Percentiles rank a stretch among this genome's conserved stretches.
Evolutionary conservation across 139 green algal genomes (phyloP).

Genomic region (Chlorella sp.): DNA sequence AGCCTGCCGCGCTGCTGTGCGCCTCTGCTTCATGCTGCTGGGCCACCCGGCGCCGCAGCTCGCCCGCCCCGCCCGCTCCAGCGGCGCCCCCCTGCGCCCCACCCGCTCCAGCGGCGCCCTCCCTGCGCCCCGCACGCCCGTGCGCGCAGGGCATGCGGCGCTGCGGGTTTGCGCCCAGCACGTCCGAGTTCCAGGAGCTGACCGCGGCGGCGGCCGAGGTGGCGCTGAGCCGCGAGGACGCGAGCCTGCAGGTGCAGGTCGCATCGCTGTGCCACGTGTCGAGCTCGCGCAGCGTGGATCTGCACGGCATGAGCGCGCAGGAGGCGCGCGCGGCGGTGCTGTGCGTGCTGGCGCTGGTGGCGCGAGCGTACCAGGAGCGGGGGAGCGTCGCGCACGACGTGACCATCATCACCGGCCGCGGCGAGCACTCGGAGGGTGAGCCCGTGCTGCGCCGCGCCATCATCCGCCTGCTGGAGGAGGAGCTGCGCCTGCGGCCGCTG

Average conservation of each 20-base stretch:
- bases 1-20: too few species aligned
- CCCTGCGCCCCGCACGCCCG: too few species aligned
- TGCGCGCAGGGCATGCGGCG: constrained; percentile 23
- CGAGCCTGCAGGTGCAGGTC: constrained; percentile 3
- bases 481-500: background rate
- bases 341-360: constrained; percentile 44
- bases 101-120: too few species aligned
- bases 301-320: constrained; percentile 43
- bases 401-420: constrained; percentile 35
- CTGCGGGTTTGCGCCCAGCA: constrained; percentile 23
- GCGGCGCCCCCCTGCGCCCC: too few species aligned
- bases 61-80: too few species aligned
- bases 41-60: too few species aligned
- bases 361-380: constrained; percentile 13
- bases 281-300: constrained; percentile 24
- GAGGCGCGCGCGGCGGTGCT: constrained; percentile 56
- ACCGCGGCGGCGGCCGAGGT: constrained; percentile 33
- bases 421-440: constrained; percentile 14
- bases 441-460: constrained; percentile 22
- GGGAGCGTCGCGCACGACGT: constrained; percentile 6
- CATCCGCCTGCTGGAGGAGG: constrained; percentile 15
- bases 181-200: constrained; percentile 49
- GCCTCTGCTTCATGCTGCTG: too few species aligned
- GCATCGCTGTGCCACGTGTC: constrained; percentile 5
- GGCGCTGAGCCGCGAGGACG: constrained; percentile 32